Evolutionary conservation across 805 yeast genomes (phyloP), one percentile per base, ranked within the genome.

Genomic region (Wickerhamiella azyma): DNA sequence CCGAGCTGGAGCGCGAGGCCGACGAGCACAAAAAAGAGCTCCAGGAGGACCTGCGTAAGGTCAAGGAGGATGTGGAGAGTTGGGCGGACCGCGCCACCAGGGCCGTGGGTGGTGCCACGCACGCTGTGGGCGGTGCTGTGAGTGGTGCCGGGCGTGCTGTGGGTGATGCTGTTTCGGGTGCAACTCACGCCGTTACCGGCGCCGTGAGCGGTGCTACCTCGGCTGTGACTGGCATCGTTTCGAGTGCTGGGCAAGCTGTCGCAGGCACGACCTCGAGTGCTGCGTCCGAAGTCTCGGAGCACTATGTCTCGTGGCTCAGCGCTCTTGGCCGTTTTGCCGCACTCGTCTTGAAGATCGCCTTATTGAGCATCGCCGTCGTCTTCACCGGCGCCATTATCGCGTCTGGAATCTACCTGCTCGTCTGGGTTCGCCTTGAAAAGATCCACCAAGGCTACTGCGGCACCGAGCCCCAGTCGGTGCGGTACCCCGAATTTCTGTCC

Each of bases 381-480:
- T 5, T 32, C 11, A 40, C 37, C 14, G 14, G 26, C 1, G 8
- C 44, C 7, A 19, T 43, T 14, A 16, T 44, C 19, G 32, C 37
- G 5, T 19, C 42, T 14, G 37, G 26, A 14, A 43, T 19, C 5
- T 41, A 30, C 11, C 13, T 19, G 13, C 39, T 32, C 3, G 9
- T 19, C 13, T 41, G 44, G 44, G 36, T 41, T 5, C 44, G 48
- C 14, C 19, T 11, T 2, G 35, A 40, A 14, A 46, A 46, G 38
- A 32, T 46, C 13, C 39, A 37, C 8, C 39, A 36, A 19, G 57
- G 55, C 44, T 54, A 36, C 47, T 55, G 58, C 37, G 50, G 45
- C 5, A 49, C 48, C 26, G 35, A 13, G 26, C 32, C 24, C 24
- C 48, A 13, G 35, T 33, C 26, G 44, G 37, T 18, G 26, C 16